Evolutionary conservation across 2,329 filamentous ascomycete genomes (phyloP), one percentile per base, ranked within the genome.

Genomic region (Aplosporella prunicola): DNA sequence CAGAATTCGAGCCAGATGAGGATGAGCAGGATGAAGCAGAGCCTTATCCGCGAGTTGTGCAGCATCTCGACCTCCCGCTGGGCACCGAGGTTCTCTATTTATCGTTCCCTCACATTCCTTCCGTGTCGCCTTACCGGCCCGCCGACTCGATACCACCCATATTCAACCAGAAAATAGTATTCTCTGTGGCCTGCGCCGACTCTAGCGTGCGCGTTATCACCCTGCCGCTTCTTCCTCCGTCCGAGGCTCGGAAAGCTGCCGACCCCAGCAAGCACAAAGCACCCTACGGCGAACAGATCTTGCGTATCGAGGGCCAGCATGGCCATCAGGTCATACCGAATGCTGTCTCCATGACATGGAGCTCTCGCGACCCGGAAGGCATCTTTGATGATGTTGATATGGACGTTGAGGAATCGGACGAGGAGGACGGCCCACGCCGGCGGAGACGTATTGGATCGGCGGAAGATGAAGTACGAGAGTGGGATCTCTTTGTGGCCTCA

Each of bases 11-110:
- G 42, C 54, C 65, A 0, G 67, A 74, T 26, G 72, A 77, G 37
- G 68, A 71, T 25, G 74, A 78, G 50, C 55, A 71, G n/a, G 72
- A 78, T 43, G 64, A 69, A 16, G 65, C 69, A 13, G 61, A 67
- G 39, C 72, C 72, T 18, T 77, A 69, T 41, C 63, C 68, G 31
- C 59, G 62, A 15, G 62, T 78, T 36, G 52, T 75, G 22, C 68
- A 73, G 44, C 63, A 70, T 24, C 50, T 78, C 33, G 68, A 76
- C 43, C 63, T 79, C 24, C 59, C 66, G 9, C 58, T 78, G 25
- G 70, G 67, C 39, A 65, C 63, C 30, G 65, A 65, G 27, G 72
- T 75, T 16, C 59, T 74, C 9, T 63, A 68, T 41, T 51, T 79
- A 32, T 66, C 73, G 15, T 56, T 74, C 29, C 68, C 70, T 10